Base-by-base conservation (phyloP, 2,329 filamentous ascomycete genomes). In the Emericellopsis cladophorae region DNA sequence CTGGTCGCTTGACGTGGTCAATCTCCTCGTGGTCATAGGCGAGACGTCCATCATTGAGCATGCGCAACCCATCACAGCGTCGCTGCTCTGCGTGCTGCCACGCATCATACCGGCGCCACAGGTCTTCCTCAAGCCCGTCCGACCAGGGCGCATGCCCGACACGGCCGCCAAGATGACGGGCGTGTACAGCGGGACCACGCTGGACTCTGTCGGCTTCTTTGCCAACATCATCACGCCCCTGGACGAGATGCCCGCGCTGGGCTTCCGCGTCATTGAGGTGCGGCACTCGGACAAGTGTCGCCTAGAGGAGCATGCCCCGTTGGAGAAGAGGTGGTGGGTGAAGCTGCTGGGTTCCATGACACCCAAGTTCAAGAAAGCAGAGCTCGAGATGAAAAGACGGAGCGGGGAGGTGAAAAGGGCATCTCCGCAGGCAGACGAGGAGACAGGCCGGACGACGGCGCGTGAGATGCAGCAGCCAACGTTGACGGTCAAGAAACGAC, bases 81-180 rank as follows among this genome's bases (percentile, higher is more conserved):
- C 72, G 9, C 63, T 66, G 45, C 63, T 74, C 29, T 76, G 72
- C 47, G 64, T 74, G 32, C 60, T 79, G 4, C 76, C 76, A 23
- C 69, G 76, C 38, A 66, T 80, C 40, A 67, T 80, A 23, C 76
- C 76, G 8, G 76, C 76, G 2, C 76, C 76, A 1, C 76, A 80
- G 55, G 72, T 72, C 37, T 63, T 81, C n/a, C 59, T 80, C 37
- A 74, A 73, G 44, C 66, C 74, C 9, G 59, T 63, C 18, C 67
- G 76, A 3, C 73, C 73, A 7, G 61, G 60, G 23, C 66, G 74
- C 36, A 67, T 80, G 51, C 75, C 76, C 36, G 66, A 72, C 45
- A 65, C 67, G 14, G 60, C 64, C 14, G 72, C 72, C 33, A 67
- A 67, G 40, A 70, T 79, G 51, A 67, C 69, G 2, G 75, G 75